Conservation (phyloP, 2,329 filamentous ascomycete species). For the Alternaria dauci region DNA sequence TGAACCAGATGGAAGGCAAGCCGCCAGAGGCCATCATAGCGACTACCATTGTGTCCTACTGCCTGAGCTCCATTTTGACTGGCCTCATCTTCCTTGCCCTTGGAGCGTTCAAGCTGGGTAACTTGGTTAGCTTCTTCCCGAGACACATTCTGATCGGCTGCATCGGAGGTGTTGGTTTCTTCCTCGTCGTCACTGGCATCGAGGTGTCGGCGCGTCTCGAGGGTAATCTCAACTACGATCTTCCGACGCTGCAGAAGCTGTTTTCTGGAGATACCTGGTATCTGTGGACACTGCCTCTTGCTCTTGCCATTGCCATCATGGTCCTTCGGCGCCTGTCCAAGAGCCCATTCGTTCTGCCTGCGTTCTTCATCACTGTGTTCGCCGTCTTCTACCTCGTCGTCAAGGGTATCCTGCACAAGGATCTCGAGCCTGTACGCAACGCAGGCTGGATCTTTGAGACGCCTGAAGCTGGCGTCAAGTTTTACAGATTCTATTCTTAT, state of each 20-base stretch:
- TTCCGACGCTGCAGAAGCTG: constrained; percentile 78
- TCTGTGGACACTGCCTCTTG: constrained; percentile 83
- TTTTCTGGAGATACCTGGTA: constrained; percentile 76
- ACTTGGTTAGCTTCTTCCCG: constrained; percentile 95
- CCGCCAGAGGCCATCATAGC: constrained; percentile 87
- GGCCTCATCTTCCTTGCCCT: constrained; percentile 91
- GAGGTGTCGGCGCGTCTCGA: constrained; percentile 91
- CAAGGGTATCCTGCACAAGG: constrained; percentile 70
- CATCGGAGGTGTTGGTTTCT: constrained; percentile 96
- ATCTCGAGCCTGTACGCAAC: constrained; percentile 71
- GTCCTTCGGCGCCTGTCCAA: constrained; percentile 77
- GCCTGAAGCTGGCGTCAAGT: constrained; percentile 84
- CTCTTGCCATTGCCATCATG: constrained; percentile 78
- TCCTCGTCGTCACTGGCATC: constrained; percentile 87
- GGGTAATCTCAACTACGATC: constrained; percentile 82
- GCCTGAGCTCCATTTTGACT: constrained; percentile 88
- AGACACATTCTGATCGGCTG: constrained; percentile 96
- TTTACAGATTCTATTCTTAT: constrained; percentile 97
- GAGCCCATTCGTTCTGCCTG: constrained; percentile 84
- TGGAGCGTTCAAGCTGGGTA: constrained; percentile 85
- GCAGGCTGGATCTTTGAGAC: constrained; percentile 92
- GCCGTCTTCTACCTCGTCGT: constrained; percentile 81
- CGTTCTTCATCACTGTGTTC: constrained; percentile 83
- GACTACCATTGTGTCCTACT: constrained; percentile 91
- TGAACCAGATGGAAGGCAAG: constrained; percentile 77